Conservation (phyloP, 2,329 filamentous ascomycete genomes). For the Penicillium griseofulvum region DNA sequence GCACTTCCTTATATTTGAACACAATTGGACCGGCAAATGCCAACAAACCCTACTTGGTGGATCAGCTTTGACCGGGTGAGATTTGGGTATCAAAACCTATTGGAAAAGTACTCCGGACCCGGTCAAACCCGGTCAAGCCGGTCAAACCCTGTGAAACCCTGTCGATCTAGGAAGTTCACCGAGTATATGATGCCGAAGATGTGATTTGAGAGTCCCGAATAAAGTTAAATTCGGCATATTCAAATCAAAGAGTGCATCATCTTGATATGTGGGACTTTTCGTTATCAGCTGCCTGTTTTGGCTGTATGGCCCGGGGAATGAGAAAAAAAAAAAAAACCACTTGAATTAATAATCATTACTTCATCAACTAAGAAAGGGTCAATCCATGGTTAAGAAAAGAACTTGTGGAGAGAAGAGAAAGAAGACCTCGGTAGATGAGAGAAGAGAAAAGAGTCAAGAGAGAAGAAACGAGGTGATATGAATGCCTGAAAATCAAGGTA, state of each 20-base stretch:
- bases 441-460: too few species aligned
- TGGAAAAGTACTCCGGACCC: slow-evolving; percentile 19
- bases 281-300: slow-evolving; percentile 9
- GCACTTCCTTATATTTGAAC: too few species aligned
- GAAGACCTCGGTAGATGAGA: not conserved
- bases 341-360: not conserved
- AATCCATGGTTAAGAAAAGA: not conserved
- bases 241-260: not conserved
- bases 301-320: not conserved
- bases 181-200: slow-evolving; percentile 18
- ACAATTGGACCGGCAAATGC: too few species aligned
- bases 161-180: slow-evolving; percentile 18
- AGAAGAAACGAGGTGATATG: not conserved
- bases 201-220: slow-evolving; percentile 16
- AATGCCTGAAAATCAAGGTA: slow-evolving; percentile 7
- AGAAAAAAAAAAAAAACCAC: not conserved
- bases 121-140: slow-evolving; percentile 22
- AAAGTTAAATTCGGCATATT: slow-evolving; percentile 12
- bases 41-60: too few species aligned
- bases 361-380: not conserved
- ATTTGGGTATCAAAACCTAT: slow-evolving; percentile 1
- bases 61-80: too few species aligned
- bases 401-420: not conserved
- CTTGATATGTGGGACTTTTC: not conserved
- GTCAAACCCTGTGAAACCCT: slow-evolving; percentile 28